Evolutionary conservation across 2,329 filamentous ascomycete genomes (phyloP).

Genomic region (Trichoderma brevicompactum): DNA sequence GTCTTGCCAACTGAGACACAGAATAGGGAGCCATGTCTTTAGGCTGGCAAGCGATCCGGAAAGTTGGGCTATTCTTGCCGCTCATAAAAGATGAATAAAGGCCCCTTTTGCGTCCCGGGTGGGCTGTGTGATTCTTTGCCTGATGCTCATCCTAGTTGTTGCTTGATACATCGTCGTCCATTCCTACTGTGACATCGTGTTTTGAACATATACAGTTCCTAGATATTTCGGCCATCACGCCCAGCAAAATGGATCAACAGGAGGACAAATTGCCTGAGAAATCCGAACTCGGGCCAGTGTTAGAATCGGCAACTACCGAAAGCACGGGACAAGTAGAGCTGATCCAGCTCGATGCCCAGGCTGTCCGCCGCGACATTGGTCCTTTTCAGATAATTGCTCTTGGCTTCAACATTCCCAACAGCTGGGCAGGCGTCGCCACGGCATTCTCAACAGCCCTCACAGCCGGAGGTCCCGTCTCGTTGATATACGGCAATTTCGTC

Average conservation of each 20-base stretch:
- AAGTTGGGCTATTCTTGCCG: not conserved
- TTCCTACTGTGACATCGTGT: not conserved
- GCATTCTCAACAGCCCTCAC: constrained; percentile 33
- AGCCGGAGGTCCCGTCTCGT: constrained; percentile 19
- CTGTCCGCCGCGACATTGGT: constrained; percentile 17
- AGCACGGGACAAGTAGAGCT: constrained; percentile 31
- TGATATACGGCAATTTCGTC: constrained; percentile 38
- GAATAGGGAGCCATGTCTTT: constrained; percentile 3
- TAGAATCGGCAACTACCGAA: not conserved
- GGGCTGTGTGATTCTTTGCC: not conserved
- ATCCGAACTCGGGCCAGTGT: not conserved
- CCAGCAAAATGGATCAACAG: constrained; percentile 2
- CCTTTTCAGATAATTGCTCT: constrained; percentile 21
- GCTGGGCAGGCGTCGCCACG: constrained; percentile 35
- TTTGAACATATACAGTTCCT: not conserved
- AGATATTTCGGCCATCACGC: not conserved
- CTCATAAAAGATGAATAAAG: not conserved
- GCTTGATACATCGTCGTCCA: not conserved
- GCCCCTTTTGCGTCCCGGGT: not conserved
- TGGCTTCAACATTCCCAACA: constrained; percentile 36
- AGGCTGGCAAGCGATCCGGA: not conserved
- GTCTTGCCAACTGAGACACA: constrained; percentile 16
- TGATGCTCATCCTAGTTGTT: not conserved
- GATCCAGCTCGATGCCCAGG: constrained; percentile 14
- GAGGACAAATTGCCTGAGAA: constrained; percentile 2